Conservation (phyloP, 2,329 filamentous ascomycete genomes). For the Claviceps sorghi region DNA sequence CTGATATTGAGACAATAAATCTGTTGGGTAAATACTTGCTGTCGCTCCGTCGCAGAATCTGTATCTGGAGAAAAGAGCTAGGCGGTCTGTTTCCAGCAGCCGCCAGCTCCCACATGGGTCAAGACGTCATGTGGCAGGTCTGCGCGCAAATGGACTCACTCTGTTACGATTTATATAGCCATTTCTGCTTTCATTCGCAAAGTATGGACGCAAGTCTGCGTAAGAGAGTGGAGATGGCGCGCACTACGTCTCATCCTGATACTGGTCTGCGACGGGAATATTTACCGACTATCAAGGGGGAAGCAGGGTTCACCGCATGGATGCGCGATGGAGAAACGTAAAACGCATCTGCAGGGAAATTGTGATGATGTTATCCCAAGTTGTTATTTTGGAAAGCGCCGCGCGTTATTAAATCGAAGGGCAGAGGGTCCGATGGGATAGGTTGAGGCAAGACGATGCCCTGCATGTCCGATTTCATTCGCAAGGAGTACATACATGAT, state of each 20-base stretch:
- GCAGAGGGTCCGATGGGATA: not conserved
- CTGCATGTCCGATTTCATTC: too few species aligned
- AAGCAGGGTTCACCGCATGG: not conserved
- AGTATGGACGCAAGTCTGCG: not conserved
- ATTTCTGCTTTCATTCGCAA: not conserved
- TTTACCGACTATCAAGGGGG: not conserved
- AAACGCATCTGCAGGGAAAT: not conserved
- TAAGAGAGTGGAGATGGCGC: not conserved
- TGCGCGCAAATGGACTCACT: not conserved
- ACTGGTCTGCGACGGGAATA: not conserved
- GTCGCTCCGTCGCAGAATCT: not conserved
- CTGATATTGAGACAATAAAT: not conserved
- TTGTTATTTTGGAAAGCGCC: not conserved
- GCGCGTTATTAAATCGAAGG: not conserved
- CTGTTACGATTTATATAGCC: not conserved
- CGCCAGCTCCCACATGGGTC: not conserved
- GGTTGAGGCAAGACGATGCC: too few species aligned
- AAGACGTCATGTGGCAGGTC: not conserved
- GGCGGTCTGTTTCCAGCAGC: not conserved
- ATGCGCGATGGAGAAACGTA: not conserved
- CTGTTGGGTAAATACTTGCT: not conserved
- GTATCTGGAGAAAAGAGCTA: not conserved
- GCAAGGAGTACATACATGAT: too few species aligned
- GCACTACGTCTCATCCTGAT: not conserved
- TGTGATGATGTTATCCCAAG: not conserved